These are phyloP conservation scores for Phaseolus coccineus DNA, from an alignment of 331 rosid genomes.

Conservation along the genomic window DNA sequence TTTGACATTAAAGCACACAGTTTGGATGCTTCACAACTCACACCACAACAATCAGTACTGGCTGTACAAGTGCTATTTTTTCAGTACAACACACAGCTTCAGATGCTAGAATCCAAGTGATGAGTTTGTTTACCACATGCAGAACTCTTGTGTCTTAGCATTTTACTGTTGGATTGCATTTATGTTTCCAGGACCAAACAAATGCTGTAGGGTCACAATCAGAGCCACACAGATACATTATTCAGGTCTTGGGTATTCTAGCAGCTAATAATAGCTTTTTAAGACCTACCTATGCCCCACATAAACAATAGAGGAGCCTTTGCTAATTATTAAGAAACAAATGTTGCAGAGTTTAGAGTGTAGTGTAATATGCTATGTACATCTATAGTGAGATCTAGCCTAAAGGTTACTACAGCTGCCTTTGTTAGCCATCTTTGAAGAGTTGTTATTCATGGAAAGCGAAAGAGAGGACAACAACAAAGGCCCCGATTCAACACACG, in stretches of 20 bases:
- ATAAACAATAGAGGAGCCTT: slow-evolving; percentile 34
- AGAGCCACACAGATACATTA: slow-evolving; percentile 41
- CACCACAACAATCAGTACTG: neutral
- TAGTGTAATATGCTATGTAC: neutral
- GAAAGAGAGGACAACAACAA: slow-evolving; percentile 37
- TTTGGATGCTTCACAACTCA: slow-evolving; percentile 26
- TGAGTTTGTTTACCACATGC: slow-evolving; percentile 47
- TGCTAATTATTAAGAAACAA: slow-evolving; percentile 23
- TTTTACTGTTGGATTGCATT: slow-evolving; percentile 50
- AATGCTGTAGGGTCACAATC: slow-evolving; percentile 47
- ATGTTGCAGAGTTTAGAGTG: neutral
- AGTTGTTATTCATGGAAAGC: slow-evolving; percentile 50
- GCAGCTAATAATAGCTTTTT: slow-evolving; percentile 43
- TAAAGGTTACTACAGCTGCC: slow-evolving; percentile 14
- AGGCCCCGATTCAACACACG: neutral
- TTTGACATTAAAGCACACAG: slow-evolving; percentile 9
- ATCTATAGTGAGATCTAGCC: slow-evolving; percentile 32
- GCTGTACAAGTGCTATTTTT: slow-evolving; percentile 29
- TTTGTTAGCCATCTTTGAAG: slow-evolving; percentile 39
- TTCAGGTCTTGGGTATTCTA: slow-evolving; percentile 37
- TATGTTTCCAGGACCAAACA: slow-evolving; percentile 40
- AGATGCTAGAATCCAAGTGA: slow-evolving; percentile 38
- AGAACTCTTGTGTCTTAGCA: slow-evolving; percentile 11
- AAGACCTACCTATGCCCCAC: slow-evolving; percentile 44
- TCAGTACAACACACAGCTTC: slow-evolving; percentile 24